Evolutionary conservation across 495 filamentous ascomycete species (phyloP), one percentile per base, ranked within the genome.

Genomic region (Penicillium manginii): DNA sequence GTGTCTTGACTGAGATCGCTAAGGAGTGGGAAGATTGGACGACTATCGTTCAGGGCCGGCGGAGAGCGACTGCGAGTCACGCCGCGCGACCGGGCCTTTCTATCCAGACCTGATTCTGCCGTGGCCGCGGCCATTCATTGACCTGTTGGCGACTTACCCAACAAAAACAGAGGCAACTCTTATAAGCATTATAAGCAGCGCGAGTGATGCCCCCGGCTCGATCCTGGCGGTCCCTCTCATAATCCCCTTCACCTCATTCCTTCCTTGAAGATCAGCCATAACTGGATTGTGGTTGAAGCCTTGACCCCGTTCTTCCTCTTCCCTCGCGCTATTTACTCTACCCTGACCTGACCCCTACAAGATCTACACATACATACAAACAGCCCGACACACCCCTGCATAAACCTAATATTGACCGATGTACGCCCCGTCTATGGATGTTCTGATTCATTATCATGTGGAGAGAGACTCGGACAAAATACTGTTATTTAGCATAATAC

Each of bases 11-110:
- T 72, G 94, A 98, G 73, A 94, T 98, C 64, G 89, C 90, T 32
- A 83, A 83, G 43, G 96, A 98, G 69, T 98, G 93, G 96, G 91
- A 94, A 57, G 92, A 97, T 58, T 97, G 93, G 93, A 86, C 83
- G 60, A 82, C 78, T 45, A 76, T 89, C 8, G 81, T 85, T 26
- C 81, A 82, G 58, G 82, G 83, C 26, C 78, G 76, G 53, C 74
- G 76, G 10, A 62, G 69, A 56, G 73, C 63, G 32, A 78, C 68
- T 17, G 58, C 65, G 18, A 54, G 52, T 17, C 62, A 63, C 21
- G 37, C 57, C 32, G 21, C 64, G 11, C 59, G 64, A 59, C 64
- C 64, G 7, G 59, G 64, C n/a, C 54, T 67, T 15, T 63, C 67
- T 19, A 52, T 67, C 35, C 61, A 62, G 0, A 60, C 65, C 32